Conservation (phyloP, 148 eudicot genomes). For the Chenopodium formosanum region DNA sequence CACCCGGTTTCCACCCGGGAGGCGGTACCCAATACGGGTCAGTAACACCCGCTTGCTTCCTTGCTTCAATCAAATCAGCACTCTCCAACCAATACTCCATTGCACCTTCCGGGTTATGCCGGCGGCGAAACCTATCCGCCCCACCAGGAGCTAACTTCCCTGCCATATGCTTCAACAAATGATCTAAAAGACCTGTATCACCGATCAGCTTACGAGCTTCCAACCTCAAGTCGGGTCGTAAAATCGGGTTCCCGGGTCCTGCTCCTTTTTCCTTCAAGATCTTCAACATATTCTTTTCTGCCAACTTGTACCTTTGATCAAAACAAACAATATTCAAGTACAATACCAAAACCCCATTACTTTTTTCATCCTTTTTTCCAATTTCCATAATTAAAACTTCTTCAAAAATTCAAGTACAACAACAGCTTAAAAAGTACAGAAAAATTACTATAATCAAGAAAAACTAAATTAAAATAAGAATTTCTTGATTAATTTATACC, state of each 20-base stretch:
- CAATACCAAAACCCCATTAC: not conserved
- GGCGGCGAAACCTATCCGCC: slow-evolving; percentile 62
- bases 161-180: slow-evolving; percentile 91
- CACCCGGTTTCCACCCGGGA: slow-evolving; percentile 87
- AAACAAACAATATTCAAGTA: slow-evolving; percentile 5
- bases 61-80: slow-evolving; percentile 62
- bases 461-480: not conserved
- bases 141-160: slow-evolving; percentile 89
- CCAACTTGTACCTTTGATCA: slow-evolving; percentile 62
- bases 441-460: not conserved
- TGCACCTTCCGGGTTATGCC: slow-evolving; percentile 86
- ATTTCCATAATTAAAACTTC: not conserved
- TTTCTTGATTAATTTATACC: slow-evolving; percentile 33
- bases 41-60: slow-evolving; percentile 59
- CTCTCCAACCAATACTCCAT: slow-evolving; percentile 97
- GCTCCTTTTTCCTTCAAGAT: slow-evolving; percentile 81
- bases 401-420: slow-evolving; percentile 20
- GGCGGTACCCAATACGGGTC: slow-evolving; percentile 93
- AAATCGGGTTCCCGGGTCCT: slow-evolving; percentile 54
- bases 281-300: slow-evolving; percentile 64
- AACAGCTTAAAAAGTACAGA: slow-evolving; percentile 5
- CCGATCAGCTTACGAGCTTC: slow-evolving; percentile 86
- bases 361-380: not conserved
- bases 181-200: slow-evolving; percentile 89
- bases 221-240: slow-evolving; percentile 65